phyloP scores from a whole-genome alignment of 208 protist species.

The Entamoeba invadens region DNA sequence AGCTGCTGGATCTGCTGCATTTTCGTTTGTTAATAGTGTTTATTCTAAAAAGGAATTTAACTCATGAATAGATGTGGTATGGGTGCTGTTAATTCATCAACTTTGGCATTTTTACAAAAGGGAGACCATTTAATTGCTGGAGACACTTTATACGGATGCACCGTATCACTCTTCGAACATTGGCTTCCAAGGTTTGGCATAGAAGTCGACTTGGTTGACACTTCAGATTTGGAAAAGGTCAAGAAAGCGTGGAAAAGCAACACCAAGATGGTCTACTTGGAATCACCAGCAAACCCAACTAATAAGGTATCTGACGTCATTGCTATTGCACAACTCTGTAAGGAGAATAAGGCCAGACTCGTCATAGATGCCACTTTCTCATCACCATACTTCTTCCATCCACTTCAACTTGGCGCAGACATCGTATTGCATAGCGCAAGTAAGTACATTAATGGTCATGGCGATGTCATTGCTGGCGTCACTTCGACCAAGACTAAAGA shows the following conservation, averaged over 20 bases:
- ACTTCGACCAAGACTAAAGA: not conserved
- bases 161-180: not conserved
- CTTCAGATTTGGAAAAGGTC: not conserved
- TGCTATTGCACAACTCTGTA: constrained; percentile 34
- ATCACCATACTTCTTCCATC: constrained; percentile 52
- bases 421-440: constrained; percentile 74
- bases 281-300: constrained; percentile 24
- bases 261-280: constrained; percentile 20
- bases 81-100: constrained; percentile 7
- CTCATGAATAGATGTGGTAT: no score
- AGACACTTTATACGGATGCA: constrained; percentile 18
- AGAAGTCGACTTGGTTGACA: not conserved
- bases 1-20: not conserved
- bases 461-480: constrained; percentile 65
- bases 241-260: not conserved
- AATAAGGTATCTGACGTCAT: constrained; percentile 6
- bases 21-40: constrained; percentile 11
- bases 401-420: constrained; percentile 71
- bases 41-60: no score
- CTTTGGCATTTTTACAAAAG: not conserved
- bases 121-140: constrained; percentile 11
- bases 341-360: constrained; percentile 52
- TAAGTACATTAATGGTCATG: constrained; percentile 82
- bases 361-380: constrained; percentile 83
- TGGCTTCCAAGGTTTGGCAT: not conserved